phyloP scores from a whole-genome alignment of 2,329 filamentous ascomycete species.

The Colletotrichum sp. region DNA sequence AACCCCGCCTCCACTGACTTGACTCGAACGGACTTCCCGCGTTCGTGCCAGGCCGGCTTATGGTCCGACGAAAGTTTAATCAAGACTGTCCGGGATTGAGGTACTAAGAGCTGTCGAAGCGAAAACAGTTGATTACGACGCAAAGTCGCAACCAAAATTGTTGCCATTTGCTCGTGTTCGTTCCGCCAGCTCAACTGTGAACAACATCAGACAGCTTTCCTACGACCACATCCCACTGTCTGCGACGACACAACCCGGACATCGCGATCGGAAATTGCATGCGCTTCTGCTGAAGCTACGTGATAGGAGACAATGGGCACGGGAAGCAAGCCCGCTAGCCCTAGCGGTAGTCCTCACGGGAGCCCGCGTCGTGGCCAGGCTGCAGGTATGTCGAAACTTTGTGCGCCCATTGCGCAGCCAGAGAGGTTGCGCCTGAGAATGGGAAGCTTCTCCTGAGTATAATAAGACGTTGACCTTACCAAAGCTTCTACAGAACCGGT shows the following conservation, averaged over 20 bases:
- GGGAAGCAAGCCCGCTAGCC: background rate
- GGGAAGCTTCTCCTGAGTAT: background rate
- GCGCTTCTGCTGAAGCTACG: background rate
- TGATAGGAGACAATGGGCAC: background rate
- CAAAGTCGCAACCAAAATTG: background rate
- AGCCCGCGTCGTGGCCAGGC: background rate
- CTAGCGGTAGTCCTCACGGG: background rate
- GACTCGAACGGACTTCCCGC: background rate
- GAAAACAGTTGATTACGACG: background rate
- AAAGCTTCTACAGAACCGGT: background rate
- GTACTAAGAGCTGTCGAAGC: background rate
- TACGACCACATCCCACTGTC: background rate
- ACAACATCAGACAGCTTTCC: background rate
- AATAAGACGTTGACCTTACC: background rate
- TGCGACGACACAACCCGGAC: background rate
- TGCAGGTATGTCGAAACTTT: background rate
- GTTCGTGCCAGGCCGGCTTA: background rate
- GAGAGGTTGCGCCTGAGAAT: background rate
- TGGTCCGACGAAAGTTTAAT: background rate
- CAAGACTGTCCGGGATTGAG: background rate
- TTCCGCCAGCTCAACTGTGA: background rate
- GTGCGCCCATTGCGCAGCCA: background rate
- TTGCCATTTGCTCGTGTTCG: background rate
- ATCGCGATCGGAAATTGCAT: background rate
- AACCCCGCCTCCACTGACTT: background rate